A percentile compares a stretch with the other conserved stretches of the same genome.
Evolutionary conservation across 495 filamentous ascomycete genomes (phyloP).

Genomic region (Aspergillus ostianus): DNA sequence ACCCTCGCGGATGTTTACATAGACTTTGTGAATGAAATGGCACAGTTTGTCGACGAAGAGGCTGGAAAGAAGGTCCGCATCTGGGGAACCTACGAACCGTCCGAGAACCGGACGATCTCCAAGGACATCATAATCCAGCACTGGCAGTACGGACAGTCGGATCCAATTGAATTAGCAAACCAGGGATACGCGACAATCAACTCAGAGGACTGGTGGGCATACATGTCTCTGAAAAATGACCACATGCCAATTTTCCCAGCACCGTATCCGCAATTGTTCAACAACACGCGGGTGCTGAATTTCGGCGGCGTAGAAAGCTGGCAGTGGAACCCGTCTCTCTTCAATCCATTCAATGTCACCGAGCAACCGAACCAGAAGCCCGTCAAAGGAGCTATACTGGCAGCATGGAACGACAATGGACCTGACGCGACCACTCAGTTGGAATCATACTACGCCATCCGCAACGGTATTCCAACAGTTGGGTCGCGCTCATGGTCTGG

Average conservation of each 20-base stretch:
- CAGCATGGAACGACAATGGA: constrained; percentile 58
- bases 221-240: constrained; percentile 55
- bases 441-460: constrained; percentile 53
- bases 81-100: constrained; percentile 54
- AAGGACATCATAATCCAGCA: constrained; percentile 51
- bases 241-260: constrained; percentile 53
- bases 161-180: constrained; percentile 42
- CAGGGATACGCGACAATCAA: constrained; percentile 49
- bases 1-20: constrained; percentile 52
- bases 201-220: constrained; percentile 57
- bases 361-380: constrained; percentile 28
- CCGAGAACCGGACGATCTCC: constrained; percentile 34
- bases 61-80: constrained; percentile 49
- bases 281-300: constrained; percentile 45
- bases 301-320: constrained; percentile 40
- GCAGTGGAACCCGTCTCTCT: constrained; percentile 52
- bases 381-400: constrained; percentile 51
- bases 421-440: constrained; percentile 56
- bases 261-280: constrained; percentile 54
- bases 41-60: constrained; percentile 39
- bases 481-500: constrained; percentile 48
- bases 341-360: constrained; percentile 45
- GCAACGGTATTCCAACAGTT: constrained; percentile 49
- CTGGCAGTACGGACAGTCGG: constrained; percentile 58
- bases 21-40: constrained; percentile 52